phyloP scores from a whole-genome alignment of 768 basidiomycete species.

The Pisolithus sp. region DNA sequence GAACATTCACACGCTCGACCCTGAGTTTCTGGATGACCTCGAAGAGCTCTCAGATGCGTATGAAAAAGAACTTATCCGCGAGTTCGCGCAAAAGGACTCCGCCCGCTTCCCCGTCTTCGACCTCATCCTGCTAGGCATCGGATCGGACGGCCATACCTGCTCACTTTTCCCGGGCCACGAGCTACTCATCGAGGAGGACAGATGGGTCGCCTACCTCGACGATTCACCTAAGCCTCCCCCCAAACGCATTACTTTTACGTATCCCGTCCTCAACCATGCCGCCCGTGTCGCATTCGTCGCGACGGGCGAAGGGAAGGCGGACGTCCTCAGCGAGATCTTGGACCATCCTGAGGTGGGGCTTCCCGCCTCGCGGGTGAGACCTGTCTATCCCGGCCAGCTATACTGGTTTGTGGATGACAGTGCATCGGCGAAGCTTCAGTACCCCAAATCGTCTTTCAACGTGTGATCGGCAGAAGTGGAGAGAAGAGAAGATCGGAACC shows the following conservation, averaged over 20 bases:
- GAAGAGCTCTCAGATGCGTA: constrained; percentile 79
- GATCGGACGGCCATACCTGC: constrained; percentile 97
- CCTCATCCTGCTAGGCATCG: constrained; percentile 93
- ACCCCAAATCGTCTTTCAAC: constrained; percentile 51
- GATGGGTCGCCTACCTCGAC: constrained; percentile 91
- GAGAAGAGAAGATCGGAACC: constrained; percentile 1
- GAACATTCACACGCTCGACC: constrained; percentile 84
- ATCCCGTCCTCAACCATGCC: constrained; percentile 86
- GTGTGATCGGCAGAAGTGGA: constrained; percentile 28
- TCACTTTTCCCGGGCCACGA: constrained; percentile 94
- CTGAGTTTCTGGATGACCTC: constrained; percentile 55
- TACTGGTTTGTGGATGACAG: constrained; percentile 95
- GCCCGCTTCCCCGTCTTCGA: constrained; percentile 98
- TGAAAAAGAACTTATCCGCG: constrained; percentile 76
- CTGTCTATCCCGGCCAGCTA: constrained; percentile 71
- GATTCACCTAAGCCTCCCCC: constrained; percentile 94
- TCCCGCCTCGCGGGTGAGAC: constrained; percentile 79
- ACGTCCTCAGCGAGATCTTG: constrained; percentile 64
- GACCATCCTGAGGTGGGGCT: constrained; percentile 76
- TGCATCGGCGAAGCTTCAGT: constrained; percentile 60
- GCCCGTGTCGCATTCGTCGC: constrained; percentile 86
- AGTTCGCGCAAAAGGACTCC: constrained; percentile 88
- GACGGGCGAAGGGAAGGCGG: constrained; percentile 74
- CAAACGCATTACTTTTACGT: constrained; percentile 87
- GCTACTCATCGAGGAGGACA: constrained; percentile 76